phyloP scores from a whole-genome alignment of 1,284 basidiomycete genomes.

The Puccinia triticina region DNA sequence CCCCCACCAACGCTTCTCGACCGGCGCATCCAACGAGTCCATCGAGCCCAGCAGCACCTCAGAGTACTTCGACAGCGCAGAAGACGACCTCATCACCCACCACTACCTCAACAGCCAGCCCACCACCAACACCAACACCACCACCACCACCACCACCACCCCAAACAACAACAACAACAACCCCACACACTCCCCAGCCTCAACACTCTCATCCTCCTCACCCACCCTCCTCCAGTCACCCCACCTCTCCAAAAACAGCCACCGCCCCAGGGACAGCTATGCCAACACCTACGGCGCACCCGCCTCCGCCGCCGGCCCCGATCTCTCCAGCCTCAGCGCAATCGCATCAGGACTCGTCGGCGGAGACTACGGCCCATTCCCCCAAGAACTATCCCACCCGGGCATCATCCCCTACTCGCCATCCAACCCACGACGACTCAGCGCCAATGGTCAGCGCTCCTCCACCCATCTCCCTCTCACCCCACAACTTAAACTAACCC shows the following conservation, averaged over 20 bases:
- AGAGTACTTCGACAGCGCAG: slow-evolving; percentile 11
- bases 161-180: neutral
- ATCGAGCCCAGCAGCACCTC: neutral
- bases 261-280: slow-evolving; percentile 23
- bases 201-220: slow-evolving; percentile 8
- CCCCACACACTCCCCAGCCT: neutral
- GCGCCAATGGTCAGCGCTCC: neutral
- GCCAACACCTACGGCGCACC: slow-evolving; percentile 32
- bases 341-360: slow-evolving; percentile 38
- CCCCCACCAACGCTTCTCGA: neutral
- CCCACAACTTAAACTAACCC: neutral
- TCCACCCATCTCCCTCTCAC: neutral
- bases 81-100: neutral
- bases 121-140: neutral
- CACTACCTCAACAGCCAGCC: neutral
- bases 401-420: slow-evolving; percentile 4
- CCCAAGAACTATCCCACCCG: slow-evolving; percentile 21
- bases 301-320: slow-evolving; percentile 19
- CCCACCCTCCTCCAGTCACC: neutral
- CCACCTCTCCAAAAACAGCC: neutral
- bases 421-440: slow-evolving; percentile 4
- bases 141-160: neutral
- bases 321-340: slow-evolving; percentile 33
- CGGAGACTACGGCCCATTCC: slow-evolving; percentile 47
- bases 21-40: neutral